Conservation (phyloP, 768 basidiomycete species). For the Pleurotus eryngii region DNA sequence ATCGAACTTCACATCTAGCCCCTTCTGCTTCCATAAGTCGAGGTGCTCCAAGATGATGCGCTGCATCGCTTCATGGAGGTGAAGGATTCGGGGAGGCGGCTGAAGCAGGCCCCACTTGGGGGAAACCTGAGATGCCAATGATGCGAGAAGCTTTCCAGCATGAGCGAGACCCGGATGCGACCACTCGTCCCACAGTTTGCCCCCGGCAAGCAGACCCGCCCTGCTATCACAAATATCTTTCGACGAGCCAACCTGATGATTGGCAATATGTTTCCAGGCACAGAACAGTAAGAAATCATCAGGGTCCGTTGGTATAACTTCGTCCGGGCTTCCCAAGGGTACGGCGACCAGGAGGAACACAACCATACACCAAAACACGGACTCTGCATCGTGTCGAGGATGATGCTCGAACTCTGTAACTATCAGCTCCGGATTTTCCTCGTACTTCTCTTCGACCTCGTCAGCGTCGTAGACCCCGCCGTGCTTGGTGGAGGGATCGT, state of each 20-base stretch:
- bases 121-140: not conserved
- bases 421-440: not conserved
- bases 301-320: too few relatives aligned
- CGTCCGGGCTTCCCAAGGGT: not conserved
- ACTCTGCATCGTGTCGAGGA: constrained; percentile 9
- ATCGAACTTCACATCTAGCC: not conserved
- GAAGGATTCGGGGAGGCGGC: not conserved
- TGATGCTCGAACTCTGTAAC: not conserved
- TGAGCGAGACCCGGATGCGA: constrained; percentile 5
- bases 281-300: too few relatives aligned
- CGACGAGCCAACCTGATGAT: too few relatives aligned
- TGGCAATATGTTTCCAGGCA: too few relatives aligned
- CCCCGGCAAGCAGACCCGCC: too few relatives aligned
- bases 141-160: not conserved
- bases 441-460: not conserved
- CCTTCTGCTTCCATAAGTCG: not conserved
- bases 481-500: not conserved
- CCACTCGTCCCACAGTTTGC: not conserved
- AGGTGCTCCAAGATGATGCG: not conserved
- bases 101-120: not conserved
- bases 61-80: constrained; percentile 9
- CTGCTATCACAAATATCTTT: too few relatives aligned
- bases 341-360: not conserved
- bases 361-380: constrained; percentile 5
- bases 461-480: not conserved